Base-by-base conservation (phyloP, 2,329 filamentous ascomycete species). In the Gaeumannomyces tritici region DNA sequence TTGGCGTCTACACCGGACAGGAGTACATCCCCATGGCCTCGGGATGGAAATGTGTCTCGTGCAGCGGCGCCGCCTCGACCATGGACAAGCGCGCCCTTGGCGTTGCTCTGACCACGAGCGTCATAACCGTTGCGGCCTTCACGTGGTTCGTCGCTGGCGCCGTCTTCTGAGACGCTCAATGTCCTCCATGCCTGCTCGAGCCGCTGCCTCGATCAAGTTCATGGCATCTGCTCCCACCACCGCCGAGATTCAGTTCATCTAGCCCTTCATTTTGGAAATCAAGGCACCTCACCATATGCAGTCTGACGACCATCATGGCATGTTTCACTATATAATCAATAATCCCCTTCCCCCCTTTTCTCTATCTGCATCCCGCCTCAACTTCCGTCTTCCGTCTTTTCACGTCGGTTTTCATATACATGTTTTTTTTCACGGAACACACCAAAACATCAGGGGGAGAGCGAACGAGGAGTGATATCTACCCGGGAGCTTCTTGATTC, bases 141-240 rank as follows among this genome's bases (percentile, higher is more conserved):
- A 86, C 84, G 33, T 87, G 84, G 84, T 87, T 87, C 67, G 83
- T 86, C 51, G 76, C 76, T 28, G 83, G 84, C 2, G 69, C 83
- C 15, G 63, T 67, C 33, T 28, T 70, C 28, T 73, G 63, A 70
- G 24, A 24, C n/a, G 21, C 4, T 51, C 42, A 18, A 33, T 33
- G 12, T 11, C 42, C 21, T 18, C 4, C 42, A 0, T 51, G 11
- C 42, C 11, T 8, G 42, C n/a, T 18, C 18, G 21, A 11, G 8
- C 42, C 42, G 42, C 42, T 24, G 35, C 21, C 42, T 24, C 42
- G 18, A 11, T 51, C 11, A 9, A 9, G 42, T 6, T 7, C n/a
- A 51, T 9, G 42, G 8, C n/a, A 21, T 8, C 42, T 21, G n/a
- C 18, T 51, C 42, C 15, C 35, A 13, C 24, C 18, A 7, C 21